Evolutionary conservation across 306 rosid genomes (phyloP).

Genomic region (Dalbergia cochinchinensis): DNA sequence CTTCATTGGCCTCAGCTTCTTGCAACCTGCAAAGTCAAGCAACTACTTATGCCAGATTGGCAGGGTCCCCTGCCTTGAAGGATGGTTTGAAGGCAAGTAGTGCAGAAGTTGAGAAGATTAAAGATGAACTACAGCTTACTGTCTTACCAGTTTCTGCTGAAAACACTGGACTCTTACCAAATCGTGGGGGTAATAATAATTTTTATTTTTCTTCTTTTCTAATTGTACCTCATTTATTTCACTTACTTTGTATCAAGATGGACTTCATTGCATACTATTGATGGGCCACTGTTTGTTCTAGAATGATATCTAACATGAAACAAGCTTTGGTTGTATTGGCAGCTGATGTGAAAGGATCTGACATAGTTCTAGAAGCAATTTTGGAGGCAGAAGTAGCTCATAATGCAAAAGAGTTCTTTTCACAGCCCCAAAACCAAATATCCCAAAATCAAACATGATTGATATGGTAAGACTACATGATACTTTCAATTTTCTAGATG

Average conservation of each 20-base stretch:
- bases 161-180: slow-evolving; percentile 72
- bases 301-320: slow-evolving; percentile 41
- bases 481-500: slow-evolving; percentile 28
- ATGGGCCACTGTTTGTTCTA: slow-evolving; percentile 16
- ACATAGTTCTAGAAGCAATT: slow-evolving; percentile 79
- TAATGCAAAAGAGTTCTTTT: slow-evolving; percentile 85
- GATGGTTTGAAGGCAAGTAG: slow-evolving; percentile 45
- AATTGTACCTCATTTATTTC: neutral
- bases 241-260: neutral
- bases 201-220: too few relatives aligned
- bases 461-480: slow-evolving; percentile 26
- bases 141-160: slow-evolving; percentile 88
- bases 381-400: slow-evolving; percentile 91
- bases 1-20: slow-evolving; percentile 46
- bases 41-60: slow-evolving; percentile 73
- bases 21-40: slow-evolving; percentile 75
- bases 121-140: slow-evolving; percentile 51
- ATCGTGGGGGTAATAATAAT: slow-evolving; percentile 63
- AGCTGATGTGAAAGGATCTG: slow-evolving; percentile 75
- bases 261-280: slow-evolving; percentile 20
- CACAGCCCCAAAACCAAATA: slow-evolving; percentile 69
- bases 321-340: slow-evolving; percentile 49
- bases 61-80: slow-evolving; percentile 66
- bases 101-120: slow-evolving; percentile 45
- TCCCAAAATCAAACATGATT: slow-evolving; percentile 61